Evolutionary conservation across 164 flowering plant genomes (phyloP), one percentile per base, ranked within the genome.

Genomic region (Nymphaea thermarum): DNA sequence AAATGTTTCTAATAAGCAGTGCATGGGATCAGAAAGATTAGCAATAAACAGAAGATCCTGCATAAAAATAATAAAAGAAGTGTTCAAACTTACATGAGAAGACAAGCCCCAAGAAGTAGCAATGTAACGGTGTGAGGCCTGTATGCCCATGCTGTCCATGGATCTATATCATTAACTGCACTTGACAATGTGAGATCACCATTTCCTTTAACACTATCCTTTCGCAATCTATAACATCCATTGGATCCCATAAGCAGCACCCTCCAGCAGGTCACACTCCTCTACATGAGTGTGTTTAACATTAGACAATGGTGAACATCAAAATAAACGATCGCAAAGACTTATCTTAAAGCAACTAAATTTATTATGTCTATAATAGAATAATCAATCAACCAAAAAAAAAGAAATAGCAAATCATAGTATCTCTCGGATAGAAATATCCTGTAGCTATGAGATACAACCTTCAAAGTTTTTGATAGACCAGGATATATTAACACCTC

Each of bases 61-160:
- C 36, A 25, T 25, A 25, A 25, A 25, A 25, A 25, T 25, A 25
- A 51, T 51, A 51, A 8, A 8, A 51, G 57, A 51, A 51, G 66
- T 25, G 36, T 25, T 4, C 16, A 43, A 7, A 85, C 97, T 89
- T 79, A 93, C 98, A 93, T 87, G 4, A 93, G 85, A 76, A 90
- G 85, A 65, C 96, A 87, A 62, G 98, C 96, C 66, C 98, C 98
- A 74, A 93, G 68, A 66, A 90, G 81, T 68, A 93, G 77, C 74
- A 88, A 79, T 18, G 98, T 76, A 67, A 93, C 77, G 11, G 97
- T 93, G 42, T 77, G 98, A 77, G 98, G 98, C 79, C 75, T 84
- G 80, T 93, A 93, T 15, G 97, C 97, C 98, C 97, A 93, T 55
- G 98, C 96, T 67, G 96, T 91, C 98, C 98, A 93, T 47, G 98